phyloP scores from a whole-genome alignment of 139 green algal species.

The Chlamydomonas urium region DNA sequence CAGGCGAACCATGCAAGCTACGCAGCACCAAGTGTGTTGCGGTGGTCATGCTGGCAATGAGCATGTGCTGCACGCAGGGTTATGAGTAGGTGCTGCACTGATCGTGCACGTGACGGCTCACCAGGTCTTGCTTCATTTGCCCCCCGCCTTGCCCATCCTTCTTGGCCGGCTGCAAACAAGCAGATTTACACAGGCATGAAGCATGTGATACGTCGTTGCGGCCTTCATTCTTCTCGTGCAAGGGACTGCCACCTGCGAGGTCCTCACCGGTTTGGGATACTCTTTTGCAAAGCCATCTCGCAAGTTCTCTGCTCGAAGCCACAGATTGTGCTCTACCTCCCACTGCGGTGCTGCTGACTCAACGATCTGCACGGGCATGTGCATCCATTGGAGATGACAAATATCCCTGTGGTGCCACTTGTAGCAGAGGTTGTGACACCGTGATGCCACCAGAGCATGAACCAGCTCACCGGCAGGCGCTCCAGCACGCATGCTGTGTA shows the following conservation, averaged over 20 bases:
- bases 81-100: neutral
- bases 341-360: no score
- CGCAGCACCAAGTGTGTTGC: neutral
- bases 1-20: neutral
- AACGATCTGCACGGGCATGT: no score
- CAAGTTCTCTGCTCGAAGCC: neutral
- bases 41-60: neutral
- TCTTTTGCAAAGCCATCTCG: slow-evolving; percentile 19
- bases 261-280: slow-evolving; percentile 13
- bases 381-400: no score
- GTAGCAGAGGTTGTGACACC: no score
- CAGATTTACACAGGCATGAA: no score
- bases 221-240: no score
- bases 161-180: no score
- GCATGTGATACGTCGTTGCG: no score
- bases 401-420: no score
- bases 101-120: neutral
- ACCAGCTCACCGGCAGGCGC: slow-evolving; percentile 20
- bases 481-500: slow-evolving; percentile 27
- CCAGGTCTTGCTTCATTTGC: neutral
- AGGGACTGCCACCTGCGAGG: no score
- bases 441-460: no score
- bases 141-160: neutral
- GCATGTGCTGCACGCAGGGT: neutral
- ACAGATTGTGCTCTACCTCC: neutral